Conservation (phyloP, 1,284 basidiomycete genomes). For the Marasmius tenuissimus region DNA sequence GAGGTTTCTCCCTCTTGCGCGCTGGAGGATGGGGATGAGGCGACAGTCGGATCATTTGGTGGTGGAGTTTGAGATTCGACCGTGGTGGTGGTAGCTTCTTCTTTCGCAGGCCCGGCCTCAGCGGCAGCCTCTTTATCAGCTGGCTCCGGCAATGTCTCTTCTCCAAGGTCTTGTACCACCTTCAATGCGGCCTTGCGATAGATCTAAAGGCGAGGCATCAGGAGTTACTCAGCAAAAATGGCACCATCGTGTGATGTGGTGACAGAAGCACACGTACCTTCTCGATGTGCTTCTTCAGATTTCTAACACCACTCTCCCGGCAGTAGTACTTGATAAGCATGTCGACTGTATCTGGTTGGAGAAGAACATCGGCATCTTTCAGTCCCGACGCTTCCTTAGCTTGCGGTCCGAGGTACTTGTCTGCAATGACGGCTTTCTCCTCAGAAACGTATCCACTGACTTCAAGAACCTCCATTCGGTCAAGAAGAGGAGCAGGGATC, state of each 20-base stretch:
- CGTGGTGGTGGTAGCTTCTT: constrained; percentile 19
- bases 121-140: constrained; percentile 16
- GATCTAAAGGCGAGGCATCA: constrained; percentile 53
- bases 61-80: constrained; percentile 41
- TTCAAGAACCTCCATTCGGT: constrained; percentile 97
- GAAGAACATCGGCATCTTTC: constrained; percentile 77
- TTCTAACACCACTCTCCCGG: constrained; percentile 93
- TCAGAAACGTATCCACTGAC: constrained; percentile 96
- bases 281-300: constrained; percentile 94
- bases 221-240: constrained; percentile 14
- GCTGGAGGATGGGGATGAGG: constrained; percentile 12
- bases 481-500: constrained; percentile 94
- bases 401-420: constrained; percentile 90
- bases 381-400: constrained; percentile 92
- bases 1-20: neutral
- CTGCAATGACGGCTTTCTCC: constrained; percentile 93
- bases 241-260: neutral
- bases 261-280: constrained; percentile 54
- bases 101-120: constrained; percentile 2
- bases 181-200: constrained; percentile 96
- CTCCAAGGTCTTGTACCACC: constrained; percentile 90
- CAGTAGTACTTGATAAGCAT: constrained; percentile 95
- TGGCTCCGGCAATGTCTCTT: constrained; percentile 83
- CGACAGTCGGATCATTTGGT: constrained; percentile 15
- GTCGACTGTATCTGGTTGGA: constrained; percentile 83